A percentile compares a stretch with the other conserved stretches of the same genome.
These are phyloP conservation scores for Phytophthora chlamydospora DNA, from an alignment of 352 stramenopile genomes.

Conservation along the genomic window DNA sequence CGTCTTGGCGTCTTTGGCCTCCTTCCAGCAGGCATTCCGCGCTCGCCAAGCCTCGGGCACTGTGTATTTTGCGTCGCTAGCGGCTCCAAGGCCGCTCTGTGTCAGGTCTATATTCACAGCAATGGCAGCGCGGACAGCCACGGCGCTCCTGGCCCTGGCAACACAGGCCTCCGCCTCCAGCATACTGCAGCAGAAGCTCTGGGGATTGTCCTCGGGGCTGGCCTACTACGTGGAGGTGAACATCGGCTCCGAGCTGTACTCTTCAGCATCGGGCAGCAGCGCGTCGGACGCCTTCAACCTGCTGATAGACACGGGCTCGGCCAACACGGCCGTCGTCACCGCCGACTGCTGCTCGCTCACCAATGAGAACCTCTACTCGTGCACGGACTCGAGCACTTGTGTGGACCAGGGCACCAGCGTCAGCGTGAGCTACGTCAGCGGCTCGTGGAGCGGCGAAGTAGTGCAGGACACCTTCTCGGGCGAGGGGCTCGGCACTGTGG, in stretches of 20 bases:
- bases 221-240: slow-evolving; percentile 63
- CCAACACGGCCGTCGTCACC: slow-evolving; percentile 82
- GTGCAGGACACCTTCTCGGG: slow-evolving; percentile 77
- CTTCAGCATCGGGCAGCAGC: slow-evolving; percentile 32
- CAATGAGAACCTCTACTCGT: slow-evolving; percentile 72
- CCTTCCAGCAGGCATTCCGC: no score
- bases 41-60: no score
- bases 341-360: slow-evolving; percentile 74
- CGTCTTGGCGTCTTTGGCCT: no score
- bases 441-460: slow-evolving; percentile 69
- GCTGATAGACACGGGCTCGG: slow-evolving; percentile 79
- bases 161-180: slow-evolving; percentile 7
- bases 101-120: no score
- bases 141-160: slow-evolving; percentile 6
- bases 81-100: background rate
- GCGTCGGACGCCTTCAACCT: slow-evolving; percentile 66
- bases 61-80: background rate
- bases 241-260: slow-evolving; percentile 53
- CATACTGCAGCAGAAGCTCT: slow-evolving; percentile 77
- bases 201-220: slow-evolving; percentile 68
- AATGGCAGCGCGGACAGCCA: background rate
- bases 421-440: slow-evolving; percentile 79
- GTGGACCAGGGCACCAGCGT: slow-evolving; percentile 42
- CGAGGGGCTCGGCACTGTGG: slow-evolving; percentile 48
- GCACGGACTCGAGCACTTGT: slow-evolving; percentile 67